These are phyloP conservation scores for Cryptococcus sp. DNA, from an alignment of 1,284 basidiomycete genomes.

Conservation along the genomic window DNA sequence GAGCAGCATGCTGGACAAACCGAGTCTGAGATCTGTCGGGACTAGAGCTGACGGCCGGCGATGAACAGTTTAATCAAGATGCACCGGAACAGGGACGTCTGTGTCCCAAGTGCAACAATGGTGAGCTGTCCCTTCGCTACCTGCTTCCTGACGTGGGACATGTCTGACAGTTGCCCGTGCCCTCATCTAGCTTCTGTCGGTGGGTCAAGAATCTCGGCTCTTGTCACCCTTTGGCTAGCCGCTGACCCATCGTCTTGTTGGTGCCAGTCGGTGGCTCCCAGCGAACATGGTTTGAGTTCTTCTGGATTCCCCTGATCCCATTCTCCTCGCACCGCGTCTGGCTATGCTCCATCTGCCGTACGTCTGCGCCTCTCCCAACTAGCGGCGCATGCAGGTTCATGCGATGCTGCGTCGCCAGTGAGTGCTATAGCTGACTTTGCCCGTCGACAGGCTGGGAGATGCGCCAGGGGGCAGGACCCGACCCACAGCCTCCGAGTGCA, in stretches of 20 bases:
- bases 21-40: too few relatives aligned
- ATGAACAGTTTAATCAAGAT: conserved; percentile 38
- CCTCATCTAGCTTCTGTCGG: conserved; percentile 13
- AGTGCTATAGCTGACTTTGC: background rate
- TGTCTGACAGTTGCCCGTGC: background rate
- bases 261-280: conserved; percentile 25
- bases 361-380: conserved; percentile 15
- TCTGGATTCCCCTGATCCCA: conserved; percentile 46
- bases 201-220: conserved; percentile 5
- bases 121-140: conserved; percentile 15
- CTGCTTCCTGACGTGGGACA: background rate
- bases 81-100: conserved; percentile 26
- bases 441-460: conserved; percentile 33
- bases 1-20: too few relatives aligned
- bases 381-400: background rate
- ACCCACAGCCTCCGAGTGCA: conserved; percentile 33
- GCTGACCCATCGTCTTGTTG: background rate
- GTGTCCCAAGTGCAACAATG: conserved; percentile 45
- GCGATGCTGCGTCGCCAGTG: too few relatives aligned
- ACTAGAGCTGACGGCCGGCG: background rate
- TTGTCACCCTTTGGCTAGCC: background rate
- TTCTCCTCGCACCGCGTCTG: conserved; percentile 40
- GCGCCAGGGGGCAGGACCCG: conserved; percentile 32
- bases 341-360: conserved; percentile 45
- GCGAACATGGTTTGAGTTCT: conserved; percentile 45